A percentile compares a stretch with the other conserved stretches of the same genome.
phyloP scores from a whole-genome alignment of 202 grass and related monocot genomes.

The Panicum hallii region DNA sequence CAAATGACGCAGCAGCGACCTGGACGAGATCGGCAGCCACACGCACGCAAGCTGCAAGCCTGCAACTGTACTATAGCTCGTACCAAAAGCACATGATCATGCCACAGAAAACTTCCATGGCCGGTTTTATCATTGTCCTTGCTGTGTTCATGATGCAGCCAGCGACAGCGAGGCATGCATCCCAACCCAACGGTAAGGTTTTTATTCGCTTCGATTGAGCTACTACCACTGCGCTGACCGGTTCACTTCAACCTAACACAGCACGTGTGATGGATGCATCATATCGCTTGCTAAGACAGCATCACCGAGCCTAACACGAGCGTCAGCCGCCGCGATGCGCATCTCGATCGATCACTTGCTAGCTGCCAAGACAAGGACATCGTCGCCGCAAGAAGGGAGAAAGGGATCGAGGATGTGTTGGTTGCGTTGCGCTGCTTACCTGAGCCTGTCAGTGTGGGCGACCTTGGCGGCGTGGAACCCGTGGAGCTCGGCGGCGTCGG shows the following conservation, averaged over 20 bases:
- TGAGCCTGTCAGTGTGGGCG: constrained; percentile 60
- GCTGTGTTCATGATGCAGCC: neutral
- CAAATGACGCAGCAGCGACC: too few relatives aligned
- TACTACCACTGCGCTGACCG: neutral
- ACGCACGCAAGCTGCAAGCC: constrained; percentile 17
- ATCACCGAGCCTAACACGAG: neutral
- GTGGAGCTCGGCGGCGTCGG: constrained; percentile 56
- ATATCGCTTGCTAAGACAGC: neutral
- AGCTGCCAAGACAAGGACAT: constrained; percentile 24
- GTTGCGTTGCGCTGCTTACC: neutral
- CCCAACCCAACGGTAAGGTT: constrained; percentile 15
- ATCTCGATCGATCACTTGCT: neutral
- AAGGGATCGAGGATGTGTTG: too few relatives aligned
- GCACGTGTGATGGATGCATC: neutral
- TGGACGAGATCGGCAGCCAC: constrained; percentile 1
- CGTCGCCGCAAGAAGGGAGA: too few relatives aligned
- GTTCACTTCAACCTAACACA: constrained; percentile 6
- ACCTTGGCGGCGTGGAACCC: constrained; percentile 65
- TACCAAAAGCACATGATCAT: neutral
- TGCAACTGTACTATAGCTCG: neutral
- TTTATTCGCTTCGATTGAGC: neutral
- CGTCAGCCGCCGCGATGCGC: too few relatives aligned
- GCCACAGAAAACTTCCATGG: neutral
- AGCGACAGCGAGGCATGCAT: too few relatives aligned
- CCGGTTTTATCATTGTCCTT: constrained; percentile 17